Base-by-base conservation (phyloP, 495 filamentous ascomycete species). In the Lepraria neglecta region DNA sequence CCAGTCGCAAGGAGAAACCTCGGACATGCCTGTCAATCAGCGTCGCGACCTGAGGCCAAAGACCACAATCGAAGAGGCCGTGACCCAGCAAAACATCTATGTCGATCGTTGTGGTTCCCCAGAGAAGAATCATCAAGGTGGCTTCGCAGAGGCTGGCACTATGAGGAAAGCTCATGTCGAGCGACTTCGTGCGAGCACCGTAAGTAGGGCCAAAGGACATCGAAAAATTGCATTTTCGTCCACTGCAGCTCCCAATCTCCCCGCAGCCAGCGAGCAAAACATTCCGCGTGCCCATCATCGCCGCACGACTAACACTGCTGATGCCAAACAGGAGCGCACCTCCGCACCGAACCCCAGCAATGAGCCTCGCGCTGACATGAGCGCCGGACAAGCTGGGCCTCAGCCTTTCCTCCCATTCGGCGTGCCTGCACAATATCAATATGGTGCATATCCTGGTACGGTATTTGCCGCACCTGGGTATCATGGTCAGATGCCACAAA, bases 401-500 rank as follows among this genome's bases (percentile, higher is more conserved):
- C 48, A 28, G 24, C 15, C 47, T 30, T 43, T 53, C 9, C 24
- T 51, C 9, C 24, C 48, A 31, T 45, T 52, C 6, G 47, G 27
- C 28, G 58, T 30, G 17, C n/a, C 58, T 44, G 31, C 48, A 28
- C 58, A 60, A 43, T 24, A 53, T 27, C 58, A 44, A 12, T 60
- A 42, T 28, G 48, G 47, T 33, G 38, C 40, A 9, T 44, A 60
- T 53, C 48, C 47, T 3, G 58, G 48, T 21, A 21, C 38, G 17
- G 15, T 44, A 3, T 51, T 52, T n/a, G 9, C 43, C 21, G 38
- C 47, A 28, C 27, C 21, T 60, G 38, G 54, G 21, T 44, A 56
- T 56, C 27, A 31, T 15, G 21, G 56, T 59, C 51, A 56, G 10
- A 46, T 61, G 21, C 17, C 12, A 43, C 35, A 15, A 10, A 17